Evolutionary conservation across 257 asterid genomes (phyloP).

Genomic region (Knoxia roxburghii): DNA sequence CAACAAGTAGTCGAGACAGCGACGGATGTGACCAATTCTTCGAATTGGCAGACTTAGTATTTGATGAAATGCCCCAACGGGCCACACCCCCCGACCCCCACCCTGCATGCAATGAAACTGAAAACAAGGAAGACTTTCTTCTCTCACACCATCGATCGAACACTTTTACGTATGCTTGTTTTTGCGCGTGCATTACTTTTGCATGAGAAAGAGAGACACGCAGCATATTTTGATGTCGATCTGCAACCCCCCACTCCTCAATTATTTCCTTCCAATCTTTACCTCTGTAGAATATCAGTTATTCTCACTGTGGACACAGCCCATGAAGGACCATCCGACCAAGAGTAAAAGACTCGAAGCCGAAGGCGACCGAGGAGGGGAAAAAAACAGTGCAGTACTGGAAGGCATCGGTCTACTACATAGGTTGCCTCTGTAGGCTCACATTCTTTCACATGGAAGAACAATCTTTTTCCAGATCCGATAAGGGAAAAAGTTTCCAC

Average conservation of each 20-base stretch:
- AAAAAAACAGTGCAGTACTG: not conserved
- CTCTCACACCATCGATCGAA: too few relatives aligned
- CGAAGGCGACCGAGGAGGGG: not conserved
- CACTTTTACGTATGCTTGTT: too few relatives aligned
- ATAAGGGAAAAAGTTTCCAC: slow-evolving; percentile 11
- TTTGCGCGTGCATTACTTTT: slow-evolving; percentile 23
- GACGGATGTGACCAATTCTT: slow-evolving; percentile 30
- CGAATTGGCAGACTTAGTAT: slow-evolving; percentile 14
- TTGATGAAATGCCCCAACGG: too few relatives aligned
- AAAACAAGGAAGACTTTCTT: too few relatives aligned
- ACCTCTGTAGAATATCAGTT: too few relatives aligned
- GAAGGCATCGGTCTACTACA: not conserved
- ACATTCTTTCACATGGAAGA: slow-evolving; percentile 51
- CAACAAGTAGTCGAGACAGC: not conserved
- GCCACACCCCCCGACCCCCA: not conserved
- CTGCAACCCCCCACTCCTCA: not conserved
- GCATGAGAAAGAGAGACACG: slow-evolving; percentile 28
- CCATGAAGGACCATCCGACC: too few relatives aligned
- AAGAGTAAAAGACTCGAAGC: not conserved
- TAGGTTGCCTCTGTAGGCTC: slow-evolving; percentile 26
- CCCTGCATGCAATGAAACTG: too few relatives aligned
- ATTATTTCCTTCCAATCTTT: not conserved
- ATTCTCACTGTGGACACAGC: too few relatives aligned
- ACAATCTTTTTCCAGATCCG: slow-evolving; percentile 42
- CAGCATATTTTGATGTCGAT: slow-evolving; percentile 27